These are phyloP conservation scores for Beauveria sp. DNA, from an alignment of 2,329 filamentous ascomycete species.

Conservation along the genomic window DNA sequence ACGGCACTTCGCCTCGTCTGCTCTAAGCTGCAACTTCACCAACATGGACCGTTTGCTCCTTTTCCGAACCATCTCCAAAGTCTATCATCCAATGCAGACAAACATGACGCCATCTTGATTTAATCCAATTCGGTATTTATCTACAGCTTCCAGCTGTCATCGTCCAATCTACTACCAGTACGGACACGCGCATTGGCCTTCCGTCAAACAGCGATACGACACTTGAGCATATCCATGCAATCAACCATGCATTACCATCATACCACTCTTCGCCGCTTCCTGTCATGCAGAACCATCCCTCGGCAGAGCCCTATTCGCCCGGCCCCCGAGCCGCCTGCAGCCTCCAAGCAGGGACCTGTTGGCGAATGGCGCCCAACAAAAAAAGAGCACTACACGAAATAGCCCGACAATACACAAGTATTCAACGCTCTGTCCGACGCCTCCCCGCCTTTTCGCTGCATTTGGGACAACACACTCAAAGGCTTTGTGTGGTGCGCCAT, in stretches of 20 bases:
- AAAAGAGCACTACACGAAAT: background rate
- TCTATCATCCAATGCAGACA: background rate
- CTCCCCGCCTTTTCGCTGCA: background rate
- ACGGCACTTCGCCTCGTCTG: background rate
- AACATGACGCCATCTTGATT: background rate
- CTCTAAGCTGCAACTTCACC: background rate
- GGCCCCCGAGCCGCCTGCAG: background rate
- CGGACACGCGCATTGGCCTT: background rate
- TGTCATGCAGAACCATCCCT: background rate
- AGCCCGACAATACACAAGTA: background rate
- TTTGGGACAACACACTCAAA: background rate
- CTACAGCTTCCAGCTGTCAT: background rate
- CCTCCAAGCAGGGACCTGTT: background rate
- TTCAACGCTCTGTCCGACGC: background rate
- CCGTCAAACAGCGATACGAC: background rate
- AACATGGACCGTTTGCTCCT: background rate
- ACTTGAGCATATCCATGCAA: background rate
- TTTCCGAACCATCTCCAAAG: background rate
- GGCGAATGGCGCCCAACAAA: background rate
- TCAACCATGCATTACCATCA: background rate
- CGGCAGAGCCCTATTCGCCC: background rate
- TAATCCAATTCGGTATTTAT: background rate
- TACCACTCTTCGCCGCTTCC: background rate
- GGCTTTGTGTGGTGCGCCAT: background rate
- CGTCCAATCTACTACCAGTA: background rate